Percentiles rank a stretch among this genome's conserved stretches.
phyloP scores from a whole-genome alignment of 768 basidiomycete genomes.

The Exsudoporus frostii region DNA sequence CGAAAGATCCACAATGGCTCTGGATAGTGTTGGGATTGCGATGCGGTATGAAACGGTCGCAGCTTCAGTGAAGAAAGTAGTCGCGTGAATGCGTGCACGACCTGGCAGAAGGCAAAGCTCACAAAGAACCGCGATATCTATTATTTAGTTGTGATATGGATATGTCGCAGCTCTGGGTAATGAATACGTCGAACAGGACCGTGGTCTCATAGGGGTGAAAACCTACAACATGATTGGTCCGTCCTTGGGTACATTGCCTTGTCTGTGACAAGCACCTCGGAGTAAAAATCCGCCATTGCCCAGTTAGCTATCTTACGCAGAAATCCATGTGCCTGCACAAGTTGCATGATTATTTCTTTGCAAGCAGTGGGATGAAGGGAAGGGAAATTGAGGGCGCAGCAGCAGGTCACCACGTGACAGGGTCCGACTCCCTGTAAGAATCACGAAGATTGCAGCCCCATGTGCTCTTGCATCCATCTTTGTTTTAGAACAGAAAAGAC shows the following conservation, averaged over 20 bases:
- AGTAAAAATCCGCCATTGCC: conserved; percentile 58
- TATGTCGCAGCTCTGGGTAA: conserved; percentile 52
- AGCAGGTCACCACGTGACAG: not conserved
- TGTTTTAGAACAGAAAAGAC: conserved; percentile 4
- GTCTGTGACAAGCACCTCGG: conserved; percentile 53
- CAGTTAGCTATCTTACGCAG: conserved; percentile 62
- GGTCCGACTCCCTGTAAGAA: not conserved
- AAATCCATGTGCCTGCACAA: conserved; percentile 54
- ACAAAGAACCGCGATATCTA: conserved; percentile 53
- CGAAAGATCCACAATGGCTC: not conserved
- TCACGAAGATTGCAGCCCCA: not conserved
- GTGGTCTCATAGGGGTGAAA: not conserved
- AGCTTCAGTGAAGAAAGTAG: conserved; percentile 28
- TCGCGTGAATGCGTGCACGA: not conserved
- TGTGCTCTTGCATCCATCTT: not conserved
- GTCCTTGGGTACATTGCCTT: conserved; percentile 52
- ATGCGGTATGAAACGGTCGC: conserved; percentile 61
- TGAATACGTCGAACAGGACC: not conserved
- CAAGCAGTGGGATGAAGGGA: not conserved
- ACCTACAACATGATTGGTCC: conserved; percentile 60
- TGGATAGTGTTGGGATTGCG: too few relatives aligned
- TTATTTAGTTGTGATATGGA: conserved; percentile 68
- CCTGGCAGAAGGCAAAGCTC: conserved; percentile 7
- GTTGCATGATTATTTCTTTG: conserved; percentile 35
- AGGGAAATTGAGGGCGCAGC: too few relatives aligned